Percentiles rank a stretch among this genome's conserved stretches.
These are phyloP conservation scores for Ettlia oleoabundans DNA, from an alignment of 139 green algal genomes.

Conservation along the genomic window DNA sequence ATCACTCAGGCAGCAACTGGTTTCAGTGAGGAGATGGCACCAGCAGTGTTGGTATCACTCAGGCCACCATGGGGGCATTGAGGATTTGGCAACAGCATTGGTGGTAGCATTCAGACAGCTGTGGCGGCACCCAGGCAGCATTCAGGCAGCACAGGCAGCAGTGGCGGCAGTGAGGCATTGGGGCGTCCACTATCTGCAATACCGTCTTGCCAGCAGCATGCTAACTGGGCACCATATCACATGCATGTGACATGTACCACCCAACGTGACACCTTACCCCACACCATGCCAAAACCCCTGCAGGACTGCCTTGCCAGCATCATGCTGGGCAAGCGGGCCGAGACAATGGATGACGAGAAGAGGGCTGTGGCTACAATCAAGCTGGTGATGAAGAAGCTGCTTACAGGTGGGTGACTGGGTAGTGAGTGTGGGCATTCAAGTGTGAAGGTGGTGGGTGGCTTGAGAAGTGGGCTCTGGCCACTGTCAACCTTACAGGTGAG, in stretches of 20 bases:
- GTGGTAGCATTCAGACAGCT: too few relatives aligned
- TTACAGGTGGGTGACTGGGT: constrained; percentile 25
- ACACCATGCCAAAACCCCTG: background rate
- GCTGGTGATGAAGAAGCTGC: constrained; percentile 63
- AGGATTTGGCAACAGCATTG: too few relatives aligned
- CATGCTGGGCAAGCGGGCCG: constrained; percentile 61
- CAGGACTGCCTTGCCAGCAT: constrained; percentile 63
- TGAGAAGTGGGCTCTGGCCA: constrained; percentile 53
- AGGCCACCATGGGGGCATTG: too few relatives aligned
- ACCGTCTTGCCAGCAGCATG: too few relatives aligned
- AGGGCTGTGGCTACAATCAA: constrained; percentile 68
- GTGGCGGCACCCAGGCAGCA: too few relatives aligned
- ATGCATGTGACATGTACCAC: too few relatives aligned
- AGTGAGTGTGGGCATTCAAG: background rate
- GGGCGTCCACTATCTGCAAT: too few relatives aligned
- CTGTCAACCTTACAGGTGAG: constrained; percentile 85
- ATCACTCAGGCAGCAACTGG: too few relatives aligned
- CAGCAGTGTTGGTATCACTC: too few relatives aligned
- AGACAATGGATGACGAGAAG: constrained; percentile 44
- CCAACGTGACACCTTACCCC: background rate
- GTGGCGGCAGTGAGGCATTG: too few relatives aligned
- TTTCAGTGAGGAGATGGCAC: too few relatives aligned
- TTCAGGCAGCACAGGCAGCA: too few relatives aligned
- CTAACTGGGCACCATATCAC: background rate
- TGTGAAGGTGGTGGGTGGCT: background rate